A percentile compares a stretch with the other conserved stretches of the same genome.
phyloP scores from a whole-genome alignment of 2,329 filamentous ascomycete species.

The Cadophora gregata region DNA sequence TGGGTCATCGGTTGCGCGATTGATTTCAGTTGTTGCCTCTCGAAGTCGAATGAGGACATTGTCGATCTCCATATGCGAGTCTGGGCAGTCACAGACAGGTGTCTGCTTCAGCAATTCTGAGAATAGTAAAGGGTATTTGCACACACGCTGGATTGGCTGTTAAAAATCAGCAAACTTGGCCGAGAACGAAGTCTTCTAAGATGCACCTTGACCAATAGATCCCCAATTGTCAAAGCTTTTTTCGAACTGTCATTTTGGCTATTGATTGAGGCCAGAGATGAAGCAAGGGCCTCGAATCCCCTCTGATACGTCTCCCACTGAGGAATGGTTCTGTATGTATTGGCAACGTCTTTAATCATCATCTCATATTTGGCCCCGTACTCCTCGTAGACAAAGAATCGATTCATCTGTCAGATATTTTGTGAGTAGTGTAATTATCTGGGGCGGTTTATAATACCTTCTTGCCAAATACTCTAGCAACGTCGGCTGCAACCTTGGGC shows the following conservation, averaged over 20 bases:
- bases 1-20: conserved; percentile 80
- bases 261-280: conserved; percentile 74
- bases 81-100: conserved; percentile 83
- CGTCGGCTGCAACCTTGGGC: conserved; percentile 63
- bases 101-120: conserved; percentile 83
- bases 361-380: conserved; percentile 90
- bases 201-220: conserved; percentile 85
- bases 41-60: conserved; percentile 74
- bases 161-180: conserved; percentile 20
- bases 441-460: conserved; percentile 51
- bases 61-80: conserved; percentile 80
- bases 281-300: conserved; percentile 83
- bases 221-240: conserved; percentile 81
- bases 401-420: conserved; percentile 65
- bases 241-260: conserved; percentile 65
- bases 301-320: conserved; percentile 83
- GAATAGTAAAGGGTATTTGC: conserved; percentile 89
- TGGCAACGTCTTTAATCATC: conserved; percentile 78
- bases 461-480: conserved; percentile 64
- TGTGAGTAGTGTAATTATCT: background rate
- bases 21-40: conserved; percentile 79
- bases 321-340: conserved; percentile 69
- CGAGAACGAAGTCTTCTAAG: background rate
- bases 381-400: conserved; percentile 88
- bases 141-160: conserved; percentile 89